Conservation (phyloP, 2,329 filamentous ascomycete species). For the Teratosphaeria destructans region DNA sequence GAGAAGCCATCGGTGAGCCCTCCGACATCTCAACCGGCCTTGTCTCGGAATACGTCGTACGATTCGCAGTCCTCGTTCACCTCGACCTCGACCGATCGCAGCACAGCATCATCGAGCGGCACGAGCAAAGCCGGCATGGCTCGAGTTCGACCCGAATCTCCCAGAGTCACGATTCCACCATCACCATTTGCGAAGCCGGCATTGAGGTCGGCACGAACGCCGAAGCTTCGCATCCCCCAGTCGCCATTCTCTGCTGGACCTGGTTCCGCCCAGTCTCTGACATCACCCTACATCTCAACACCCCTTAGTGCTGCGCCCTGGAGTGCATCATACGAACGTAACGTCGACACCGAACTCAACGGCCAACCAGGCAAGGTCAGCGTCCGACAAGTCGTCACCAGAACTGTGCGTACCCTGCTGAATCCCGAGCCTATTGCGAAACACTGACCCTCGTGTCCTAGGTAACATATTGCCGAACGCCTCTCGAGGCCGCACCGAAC, state of each 20-base stretch:
- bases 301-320: constrained; percentile 26
- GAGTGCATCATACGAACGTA: constrained; percentile 48
- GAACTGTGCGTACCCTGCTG: constrained; percentile 35
- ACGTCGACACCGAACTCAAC: constrained; percentile 38
- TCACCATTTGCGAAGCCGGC: constrained; percentile 40
- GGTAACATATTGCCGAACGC: constrained; percentile 41
- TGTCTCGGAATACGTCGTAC: constrained; percentile 27
- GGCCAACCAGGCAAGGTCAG: constrained; percentile 41
- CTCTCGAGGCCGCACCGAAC: constrained; percentile 77
- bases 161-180: constrained; percentile 34
- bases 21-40: constrained; percentile 21
- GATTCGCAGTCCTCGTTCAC: constrained; percentile 16
- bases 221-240: constrained; percentile 64
- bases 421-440: constrained; percentile 60
- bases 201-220: constrained; percentile 50
- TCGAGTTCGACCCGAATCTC: constrained; percentile 22
- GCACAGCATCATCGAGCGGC: constrained; percentile 9
- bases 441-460: background rate
- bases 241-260: constrained; percentile 55
- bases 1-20: constrained; percentile 23
- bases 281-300: constrained; percentile 60
- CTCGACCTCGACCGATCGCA: constrained; percentile 4
- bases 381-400: constrained; percentile 84
- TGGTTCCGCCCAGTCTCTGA: constrained; percentile 26
- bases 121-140: constrained; percentile 6